phyloP scores from a whole-genome alignment of 257 asterid species.

The Anisodus tanguticus region DNA sequence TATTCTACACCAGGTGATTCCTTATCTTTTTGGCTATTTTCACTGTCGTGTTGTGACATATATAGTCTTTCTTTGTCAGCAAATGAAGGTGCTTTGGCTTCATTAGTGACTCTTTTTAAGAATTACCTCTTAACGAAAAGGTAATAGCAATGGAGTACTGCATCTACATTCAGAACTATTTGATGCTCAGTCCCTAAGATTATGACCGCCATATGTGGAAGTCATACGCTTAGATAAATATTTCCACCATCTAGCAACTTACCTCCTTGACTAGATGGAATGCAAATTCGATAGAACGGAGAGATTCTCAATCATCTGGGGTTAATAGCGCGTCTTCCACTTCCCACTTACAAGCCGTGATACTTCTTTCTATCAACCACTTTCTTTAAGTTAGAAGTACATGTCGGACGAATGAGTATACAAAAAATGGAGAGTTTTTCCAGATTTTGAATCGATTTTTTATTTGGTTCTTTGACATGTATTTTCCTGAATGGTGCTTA shows the following conservation, averaged over 20 bases:
- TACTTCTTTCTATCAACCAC: background rate
- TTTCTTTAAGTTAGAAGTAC: background rate
- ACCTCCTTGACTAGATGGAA: background rate
- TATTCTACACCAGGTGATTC: background rate
- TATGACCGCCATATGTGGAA: background rate
- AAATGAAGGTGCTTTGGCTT: background rate
- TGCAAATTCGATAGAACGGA: background rate
- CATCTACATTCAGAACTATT: background rate
- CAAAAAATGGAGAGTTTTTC: background rate
- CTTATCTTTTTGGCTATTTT: background rate
- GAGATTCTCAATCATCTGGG: background rate
- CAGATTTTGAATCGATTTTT: background rate
- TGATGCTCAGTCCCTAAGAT: background rate
- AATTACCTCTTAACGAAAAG: background rate
- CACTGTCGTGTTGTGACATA: background rate
- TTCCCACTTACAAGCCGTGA: background rate
- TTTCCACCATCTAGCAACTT: background rate
- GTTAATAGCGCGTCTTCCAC: background rate
- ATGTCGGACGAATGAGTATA: background rate
- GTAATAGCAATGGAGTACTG: background rate
- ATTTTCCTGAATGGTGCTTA: background rate
- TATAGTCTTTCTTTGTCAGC: background rate
- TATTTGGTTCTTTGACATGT: no score
- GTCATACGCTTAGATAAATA: background rate
- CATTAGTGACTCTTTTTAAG: background rate